A percentile compares a stretch with the other conserved stretches of the same genome.
phyloP scores from a whole-genome alignment of 306 rosid species.

The Dalbergia oliveri region DNA sequence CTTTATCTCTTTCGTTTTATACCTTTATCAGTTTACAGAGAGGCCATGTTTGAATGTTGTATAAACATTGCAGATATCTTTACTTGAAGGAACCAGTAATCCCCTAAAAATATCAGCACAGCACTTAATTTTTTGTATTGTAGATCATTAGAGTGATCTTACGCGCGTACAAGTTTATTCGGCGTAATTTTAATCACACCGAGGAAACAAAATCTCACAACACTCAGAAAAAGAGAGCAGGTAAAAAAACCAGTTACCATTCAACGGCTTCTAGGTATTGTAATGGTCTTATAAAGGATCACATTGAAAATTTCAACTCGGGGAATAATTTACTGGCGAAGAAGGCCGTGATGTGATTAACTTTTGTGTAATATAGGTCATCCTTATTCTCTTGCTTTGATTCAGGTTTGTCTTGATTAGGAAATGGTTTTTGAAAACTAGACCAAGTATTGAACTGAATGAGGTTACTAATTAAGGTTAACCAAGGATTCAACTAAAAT shows the following conservation, averaged over 20 bases:
- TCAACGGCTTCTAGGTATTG: not conserved
- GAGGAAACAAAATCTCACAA: no score
- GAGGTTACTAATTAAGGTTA: no score
- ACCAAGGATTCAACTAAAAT: no score
- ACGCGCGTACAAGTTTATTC: no score
- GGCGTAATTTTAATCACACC: no score
- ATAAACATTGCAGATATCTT: not conserved
- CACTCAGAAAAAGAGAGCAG: not conserved
- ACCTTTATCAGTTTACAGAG: conserved; percentile 27
- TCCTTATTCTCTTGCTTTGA: no score
- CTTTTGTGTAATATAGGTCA: not conserved
- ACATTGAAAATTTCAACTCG: not conserved
- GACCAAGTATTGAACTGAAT: no score
- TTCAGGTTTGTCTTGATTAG: no score
- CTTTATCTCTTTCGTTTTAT: conserved; percentile 20
- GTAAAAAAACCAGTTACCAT: not conserved
- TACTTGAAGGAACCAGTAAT: not conserved
- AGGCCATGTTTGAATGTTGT: conserved; percentile 20
- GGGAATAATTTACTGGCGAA: not conserved
- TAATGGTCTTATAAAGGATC: not conserved
- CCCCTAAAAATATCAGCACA: not conserved
- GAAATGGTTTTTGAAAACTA: no score
- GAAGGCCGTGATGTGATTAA: not conserved
- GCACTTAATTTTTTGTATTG: not conserved
- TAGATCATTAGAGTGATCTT: not conserved